Base-by-base conservation (phyloP, 371 early-diverging fungal genomes). In the Basidiobolus meristosporus region DNA sequence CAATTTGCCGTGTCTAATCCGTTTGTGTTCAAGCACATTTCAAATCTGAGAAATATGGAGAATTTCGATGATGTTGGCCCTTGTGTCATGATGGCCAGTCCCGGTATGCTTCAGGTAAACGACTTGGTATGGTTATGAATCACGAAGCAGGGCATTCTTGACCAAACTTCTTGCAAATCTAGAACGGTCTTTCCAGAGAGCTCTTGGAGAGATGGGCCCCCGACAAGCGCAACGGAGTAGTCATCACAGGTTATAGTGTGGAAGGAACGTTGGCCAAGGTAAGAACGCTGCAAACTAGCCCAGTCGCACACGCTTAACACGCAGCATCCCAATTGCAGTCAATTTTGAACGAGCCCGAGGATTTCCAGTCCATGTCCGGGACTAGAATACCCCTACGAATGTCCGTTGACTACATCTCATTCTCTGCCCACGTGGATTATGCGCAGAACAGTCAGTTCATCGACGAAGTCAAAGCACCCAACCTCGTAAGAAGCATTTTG, bases 61-160 rank as follows among this genome's bases (percentile, higher is more conserved):
- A 76, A 79, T 35, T 95, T 98, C 60, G 97, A 98, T 40, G 99
- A 99, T 48, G 69, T 73, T 1, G 98, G 98, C 0, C 98, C 99
- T 1, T 99, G 99, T 68, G 99, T 99, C 7, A 93, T 99, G 80
- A 84, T 99, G 86, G 99, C 99, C 18, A 82, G 83, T 64, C 99
- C 99, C 1, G 99, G 98, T 36, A 99, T 99, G 99, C 63, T 99
- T 36, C 99, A 99, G 61, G 76, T 76, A 55, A 19, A 17, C 29
- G 12, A 31, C 28, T 16, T 7, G 10, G n/a, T 46, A 37, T 50
- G 7, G 6, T 43, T 6, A 35, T n/a, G 9, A 5, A 35, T 9
- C 14, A 17, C 11, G 18, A 31, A 11, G 15, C 30, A 21, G 23
- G 1, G 21, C 14, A 41, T 34, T 46, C 11, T 23, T 22, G 17